phyloP scores from a whole-genome alignment of 495 filamentous ascomycete species.

The Xylaria cubensis region DNA sequence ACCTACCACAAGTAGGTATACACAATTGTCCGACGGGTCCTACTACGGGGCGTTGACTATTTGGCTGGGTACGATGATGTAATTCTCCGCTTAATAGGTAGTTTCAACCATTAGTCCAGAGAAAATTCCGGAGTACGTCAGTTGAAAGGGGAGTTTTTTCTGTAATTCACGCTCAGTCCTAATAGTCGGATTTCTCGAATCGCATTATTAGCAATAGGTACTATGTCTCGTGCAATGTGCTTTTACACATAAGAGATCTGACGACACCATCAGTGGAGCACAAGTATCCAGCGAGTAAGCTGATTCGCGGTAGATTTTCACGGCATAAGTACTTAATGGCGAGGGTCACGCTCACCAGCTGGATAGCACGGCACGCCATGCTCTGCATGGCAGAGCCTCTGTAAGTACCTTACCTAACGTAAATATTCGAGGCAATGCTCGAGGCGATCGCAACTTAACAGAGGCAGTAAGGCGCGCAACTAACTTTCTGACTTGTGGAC shows the following conservation, averaged over 20 bases:
- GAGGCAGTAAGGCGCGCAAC: not conserved
- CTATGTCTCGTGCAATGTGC: not conserved
- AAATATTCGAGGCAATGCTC: not conserved
- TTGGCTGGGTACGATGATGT: not conserved
- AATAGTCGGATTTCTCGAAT: not conserved
- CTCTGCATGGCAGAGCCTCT: conserved; percentile 16
- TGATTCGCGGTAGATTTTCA: not conserved
- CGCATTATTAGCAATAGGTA: not conserved
- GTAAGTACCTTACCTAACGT: not conserved
- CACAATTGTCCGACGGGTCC: not conserved
- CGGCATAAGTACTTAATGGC: conserved; percentile 2
- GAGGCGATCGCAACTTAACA: conserved; percentile 17
- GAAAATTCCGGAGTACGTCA: not conserved
- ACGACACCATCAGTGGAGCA: not conserved
- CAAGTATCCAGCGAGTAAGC: not conserved
- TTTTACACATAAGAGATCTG: not conserved
- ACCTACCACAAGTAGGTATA: not conserved
- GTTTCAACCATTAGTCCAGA: not conserved
- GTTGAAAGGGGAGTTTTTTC: not conserved
- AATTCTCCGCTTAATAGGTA: not conserved
- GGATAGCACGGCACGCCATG: conserved; percentile 13
- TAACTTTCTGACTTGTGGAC: not conserved
- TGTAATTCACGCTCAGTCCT: not conserved
- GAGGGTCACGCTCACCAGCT: conserved; percentile 2
- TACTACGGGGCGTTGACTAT: not conserved